These are phyloP conservation scores for Zarea fungicola DNA, from an alignment of 2,329 filamentous ascomycete genomes.

Conservation along the genomic window DNA sequence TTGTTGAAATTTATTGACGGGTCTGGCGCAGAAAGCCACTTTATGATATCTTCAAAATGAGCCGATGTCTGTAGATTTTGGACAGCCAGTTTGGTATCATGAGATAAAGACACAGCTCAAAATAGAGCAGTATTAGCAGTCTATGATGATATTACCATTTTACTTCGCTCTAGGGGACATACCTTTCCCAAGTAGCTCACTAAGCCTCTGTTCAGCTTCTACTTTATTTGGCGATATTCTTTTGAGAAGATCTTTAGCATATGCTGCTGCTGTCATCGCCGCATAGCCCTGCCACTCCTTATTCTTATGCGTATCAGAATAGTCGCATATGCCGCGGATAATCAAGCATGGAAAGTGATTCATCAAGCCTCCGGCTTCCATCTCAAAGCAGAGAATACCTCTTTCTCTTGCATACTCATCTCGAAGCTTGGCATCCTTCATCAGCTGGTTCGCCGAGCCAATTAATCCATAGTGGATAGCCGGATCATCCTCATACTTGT, in stretches of 20 bases:
- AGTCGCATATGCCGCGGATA: conserved; percentile 37
- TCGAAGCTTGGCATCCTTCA: conserved; percentile 18
- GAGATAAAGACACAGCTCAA: too few species aligned
- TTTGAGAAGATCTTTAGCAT: conserved; percentile 18
- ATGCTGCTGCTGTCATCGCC: conserved; percentile 28
- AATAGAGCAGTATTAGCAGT: too few species aligned
- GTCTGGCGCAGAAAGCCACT: too few species aligned
- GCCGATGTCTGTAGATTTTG: too few species aligned
- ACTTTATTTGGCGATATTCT: neutral
- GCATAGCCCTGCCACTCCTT: conserved; percentile 34
- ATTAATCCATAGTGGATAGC: conserved; percentile 13
- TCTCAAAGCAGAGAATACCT: conserved; percentile 21
- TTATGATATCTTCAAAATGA: too few species aligned
- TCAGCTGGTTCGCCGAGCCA: conserved; percentile 16
- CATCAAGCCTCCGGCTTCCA: conserved; percentile 27
- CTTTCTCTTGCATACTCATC: conserved; percentile 6
- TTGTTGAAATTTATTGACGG: too few species aligned
- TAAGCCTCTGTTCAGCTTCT: neutral
- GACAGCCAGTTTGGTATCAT: too few species aligned
- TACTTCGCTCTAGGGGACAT: too few species aligned
- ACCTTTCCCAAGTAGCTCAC: too few species aligned
- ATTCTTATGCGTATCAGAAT: conserved; percentile 35
- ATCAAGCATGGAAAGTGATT: conserved; percentile 28
- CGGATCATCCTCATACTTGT: neutral
- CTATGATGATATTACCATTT: too few species aligned